These are phyloP conservation scores for Salix koriyanagi DNA, from an alignment of 345 rosid genomes.

Conservation along the genomic window DNA sequence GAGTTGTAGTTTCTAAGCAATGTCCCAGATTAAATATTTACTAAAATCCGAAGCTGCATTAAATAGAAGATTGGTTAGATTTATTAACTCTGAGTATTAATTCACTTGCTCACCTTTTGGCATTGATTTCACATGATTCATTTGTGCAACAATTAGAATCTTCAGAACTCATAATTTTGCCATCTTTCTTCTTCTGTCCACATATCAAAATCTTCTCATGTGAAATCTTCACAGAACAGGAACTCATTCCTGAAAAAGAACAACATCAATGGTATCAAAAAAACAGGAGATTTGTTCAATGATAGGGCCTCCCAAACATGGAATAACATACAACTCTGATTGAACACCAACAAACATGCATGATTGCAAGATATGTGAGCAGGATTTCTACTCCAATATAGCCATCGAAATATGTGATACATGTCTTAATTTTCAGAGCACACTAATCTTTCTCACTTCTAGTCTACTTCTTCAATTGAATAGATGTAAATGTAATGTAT, in stretches of 20 bases:
- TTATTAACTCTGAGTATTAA: background rate
- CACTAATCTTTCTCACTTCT: background rate
- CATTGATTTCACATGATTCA: constrained; percentile 6
- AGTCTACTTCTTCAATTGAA: background rate
- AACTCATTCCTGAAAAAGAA: constrained; percentile 26
- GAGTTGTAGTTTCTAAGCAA: background rate
- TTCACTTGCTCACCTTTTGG: constrained; percentile 32
- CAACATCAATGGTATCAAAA: background rate
- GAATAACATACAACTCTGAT: too few species aligned
- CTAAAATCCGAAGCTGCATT: background rate
- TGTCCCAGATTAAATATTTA: background rate
- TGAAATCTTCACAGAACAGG: constrained; percentile 16
- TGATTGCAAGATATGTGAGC: too few species aligned
- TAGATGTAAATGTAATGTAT: background rate
- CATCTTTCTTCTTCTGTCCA: constrained; percentile 12
- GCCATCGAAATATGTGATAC: background rate
- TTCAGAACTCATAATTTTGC: constrained; percentile 17
- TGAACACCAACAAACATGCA: too few species aligned
- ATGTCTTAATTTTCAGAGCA: background rate
- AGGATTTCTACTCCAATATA: background rate
- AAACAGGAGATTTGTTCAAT: background rate
- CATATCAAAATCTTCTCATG: constrained; percentile 18
- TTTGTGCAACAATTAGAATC: background rate
- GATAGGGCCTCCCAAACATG: background rate
- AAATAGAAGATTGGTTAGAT: background rate